Base-by-base conservation (phyloP, 2,329 filamentous ascomycete genomes). In the Lomentospora prolificans region DNA sequence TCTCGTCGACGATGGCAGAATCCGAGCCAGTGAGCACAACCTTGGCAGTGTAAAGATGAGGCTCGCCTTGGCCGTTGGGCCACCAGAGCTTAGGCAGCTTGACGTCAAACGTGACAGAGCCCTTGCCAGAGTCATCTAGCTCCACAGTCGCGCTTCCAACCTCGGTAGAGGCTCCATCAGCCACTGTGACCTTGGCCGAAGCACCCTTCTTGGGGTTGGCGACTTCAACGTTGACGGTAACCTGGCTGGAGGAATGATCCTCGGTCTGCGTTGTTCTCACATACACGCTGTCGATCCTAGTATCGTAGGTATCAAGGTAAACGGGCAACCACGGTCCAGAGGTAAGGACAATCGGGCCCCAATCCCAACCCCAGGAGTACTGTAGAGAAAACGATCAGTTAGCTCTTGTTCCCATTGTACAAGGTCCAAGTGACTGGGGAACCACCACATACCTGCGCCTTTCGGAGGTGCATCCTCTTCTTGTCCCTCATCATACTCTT, bases 321-420 rank as follows among this genome's bases (percentile, higher is more conserved):
- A 90, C 75, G 2, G 82, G 78, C 59, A 79, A 79, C 86, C 87
- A 90, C 2, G 82, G 80, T 0, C 83, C 84, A 7, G 75, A 77
- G 0, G 81, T 83, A 65, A 82, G 75, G 53, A 86, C 61, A 5
- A 84, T 74, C 1, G 84, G 83, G 0, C 84, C 84, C 84, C 83
- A 86, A 62, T 87, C 84, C 84, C 84, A 87, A 3, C 84, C 82
- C 81, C 81, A 87, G 61, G 86, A 79, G 61, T 84, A 87, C 65
- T 51, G n/a, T 24, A 33, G n/a, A n/a, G n/a, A n/a, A n/a, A n/a
- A n/a, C n/a, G n/a, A n/a, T n/a, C n/a, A n/a, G n/a, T n/a, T n/a
- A n/a, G n/a, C n/a, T n/a, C n/a, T n/a, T n/a, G n/a, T n/a, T n/a
- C 25, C 8, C 50, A 25, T 8, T 17, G 33, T 17, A 12, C 33